Evolutionary conservation across 1,139 yeast genomes (phyloP).

Genomic region (Pichia sp.): DNA sequence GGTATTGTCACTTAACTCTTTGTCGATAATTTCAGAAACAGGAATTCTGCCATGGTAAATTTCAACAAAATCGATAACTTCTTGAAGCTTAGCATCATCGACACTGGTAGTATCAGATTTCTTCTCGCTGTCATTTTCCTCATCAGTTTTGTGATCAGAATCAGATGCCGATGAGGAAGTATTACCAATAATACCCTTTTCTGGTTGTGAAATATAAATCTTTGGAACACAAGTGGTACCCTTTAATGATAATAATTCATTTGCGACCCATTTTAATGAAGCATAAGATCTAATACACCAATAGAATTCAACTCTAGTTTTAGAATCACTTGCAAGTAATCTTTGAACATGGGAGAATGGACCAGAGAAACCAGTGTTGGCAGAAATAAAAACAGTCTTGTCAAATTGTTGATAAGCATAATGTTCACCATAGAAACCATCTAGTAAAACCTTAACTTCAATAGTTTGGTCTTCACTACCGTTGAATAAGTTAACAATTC

Average conservation of each 20-base stretch:
- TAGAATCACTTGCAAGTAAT: constrained; percentile 24
- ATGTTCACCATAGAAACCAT: constrained; percentile 45
- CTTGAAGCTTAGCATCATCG: not conserved
- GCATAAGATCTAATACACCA: constrained; percentile 50
- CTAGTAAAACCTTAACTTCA: constrained; percentile 42
- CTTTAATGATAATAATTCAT: constrained; percentile 39
- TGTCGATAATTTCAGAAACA: constrained; percentile 36
- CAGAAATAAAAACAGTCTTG: constrained; percentile 56
- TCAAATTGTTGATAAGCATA: constrained; percentile 56
- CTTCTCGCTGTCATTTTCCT: not conserved
- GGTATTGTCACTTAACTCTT: constrained; percentile 37
- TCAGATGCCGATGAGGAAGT: not conserved
- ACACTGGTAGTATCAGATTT: not conserved
- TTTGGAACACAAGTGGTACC: constrained; percentile 37
- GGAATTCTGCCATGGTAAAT: constrained; percentile 49
- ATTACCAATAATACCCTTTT: not conserved
- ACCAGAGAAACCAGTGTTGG: constrained; percentile 75
- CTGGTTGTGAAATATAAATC: constrained; percentile 42
- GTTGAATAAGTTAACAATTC: constrained; percentile 33
- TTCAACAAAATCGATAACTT: constrained; percentile 36
- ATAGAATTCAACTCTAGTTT: constrained; percentile 39
- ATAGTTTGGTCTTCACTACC: not conserved
- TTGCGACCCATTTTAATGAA: constrained; percentile 51
- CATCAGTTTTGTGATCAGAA: constrained; percentile 1
- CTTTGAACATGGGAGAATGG: constrained; percentile 36